phyloP scores from a whole-genome alignment of 208 protist genomes.

The Hexamita inflata region DNA sequence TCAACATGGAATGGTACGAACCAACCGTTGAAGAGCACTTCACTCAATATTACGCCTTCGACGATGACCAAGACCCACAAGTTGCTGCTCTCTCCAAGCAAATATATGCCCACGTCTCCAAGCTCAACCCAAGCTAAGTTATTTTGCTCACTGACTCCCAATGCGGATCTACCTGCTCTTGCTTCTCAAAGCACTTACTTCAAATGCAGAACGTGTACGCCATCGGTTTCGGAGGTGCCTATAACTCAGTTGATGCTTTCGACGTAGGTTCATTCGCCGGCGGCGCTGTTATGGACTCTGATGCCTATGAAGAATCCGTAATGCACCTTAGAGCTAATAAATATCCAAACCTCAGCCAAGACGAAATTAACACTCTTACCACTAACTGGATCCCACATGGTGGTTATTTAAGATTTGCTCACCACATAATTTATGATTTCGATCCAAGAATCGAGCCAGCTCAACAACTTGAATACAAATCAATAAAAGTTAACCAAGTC shows the following conservation, averaged over 20 bases:
- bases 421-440: neutral
- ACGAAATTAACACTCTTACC: neutral
- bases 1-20: neutral
- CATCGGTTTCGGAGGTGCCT: constrained; percentile 3
- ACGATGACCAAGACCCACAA: neutral
- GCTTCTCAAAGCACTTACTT: constrained; percentile 14
- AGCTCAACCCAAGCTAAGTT: neutral
- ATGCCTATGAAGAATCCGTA: neutral
- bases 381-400: neutral
- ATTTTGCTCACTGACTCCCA: neutral
- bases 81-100: neutral
- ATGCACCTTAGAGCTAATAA: neutral
- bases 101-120: neutral
- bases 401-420: neutral
- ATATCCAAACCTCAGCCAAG: neutral
- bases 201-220: neutral
- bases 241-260: neutral
- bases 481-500: neutral
- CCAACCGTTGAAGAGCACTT: neutral
- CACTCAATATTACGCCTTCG: neutral
- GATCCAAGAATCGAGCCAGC: neutral
- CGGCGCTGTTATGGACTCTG: neutral
- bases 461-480: neutral
- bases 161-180: constrained; percentile 19
- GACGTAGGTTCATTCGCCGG: constrained; percentile 20